Conservation (phyloP, 768 basidiomycete species). For the Leucogyrophana mollusca region DNA sequence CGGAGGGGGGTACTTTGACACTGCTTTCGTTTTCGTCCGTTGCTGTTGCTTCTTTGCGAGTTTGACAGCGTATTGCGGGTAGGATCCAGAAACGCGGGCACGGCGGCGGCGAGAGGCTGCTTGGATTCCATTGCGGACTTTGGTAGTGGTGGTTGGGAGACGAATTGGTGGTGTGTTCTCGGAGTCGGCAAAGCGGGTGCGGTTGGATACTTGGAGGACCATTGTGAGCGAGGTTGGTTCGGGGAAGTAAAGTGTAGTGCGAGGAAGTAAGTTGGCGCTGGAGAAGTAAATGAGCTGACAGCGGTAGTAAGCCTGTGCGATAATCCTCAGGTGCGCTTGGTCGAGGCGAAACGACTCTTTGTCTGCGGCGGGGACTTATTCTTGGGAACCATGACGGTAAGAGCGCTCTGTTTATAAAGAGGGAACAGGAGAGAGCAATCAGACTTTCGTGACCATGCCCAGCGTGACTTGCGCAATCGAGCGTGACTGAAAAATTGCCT, state of each 20-base stretch:
- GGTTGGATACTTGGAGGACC: constrained; percentile 22
- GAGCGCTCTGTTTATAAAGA: constrained; percentile 20
- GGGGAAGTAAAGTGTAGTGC: background rate
- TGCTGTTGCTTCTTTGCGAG: constrained; percentile 30
- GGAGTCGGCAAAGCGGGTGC: constrained; percentile 19
- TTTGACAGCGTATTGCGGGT: constrained; percentile 32
- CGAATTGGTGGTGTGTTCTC: constrained; percentile 34
- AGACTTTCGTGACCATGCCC: background rate
- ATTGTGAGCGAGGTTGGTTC: constrained; percentile 14
- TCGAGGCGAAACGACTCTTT: background rate
- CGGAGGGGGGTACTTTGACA: constrained; percentile 12
- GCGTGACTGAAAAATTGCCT: constrained; percentile 28
- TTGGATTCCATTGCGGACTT: constrained; percentile 28
- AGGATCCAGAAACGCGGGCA: constrained; percentile 28
- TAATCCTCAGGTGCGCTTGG: background rate
- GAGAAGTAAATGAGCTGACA: too few species aligned
- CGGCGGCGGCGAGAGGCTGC: constrained; percentile 38
- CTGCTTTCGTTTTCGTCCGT: constrained; percentile 9
- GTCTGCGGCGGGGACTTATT: constrained; percentile 7
- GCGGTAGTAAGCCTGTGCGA: too few species aligned
- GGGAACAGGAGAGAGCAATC: constrained; percentile 11
- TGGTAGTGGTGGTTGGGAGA: constrained; percentile 8
- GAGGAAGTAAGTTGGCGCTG: too few species aligned
- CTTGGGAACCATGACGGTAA: constrained; percentile 7
- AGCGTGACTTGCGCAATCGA: constrained; percentile 23